Percentiles rank a stretch among this genome's conserved stretches.
phyloP scores from a whole-genome alignment of 2,329 filamentous ascomycete species.

The Phoma herbarum region DNA sequence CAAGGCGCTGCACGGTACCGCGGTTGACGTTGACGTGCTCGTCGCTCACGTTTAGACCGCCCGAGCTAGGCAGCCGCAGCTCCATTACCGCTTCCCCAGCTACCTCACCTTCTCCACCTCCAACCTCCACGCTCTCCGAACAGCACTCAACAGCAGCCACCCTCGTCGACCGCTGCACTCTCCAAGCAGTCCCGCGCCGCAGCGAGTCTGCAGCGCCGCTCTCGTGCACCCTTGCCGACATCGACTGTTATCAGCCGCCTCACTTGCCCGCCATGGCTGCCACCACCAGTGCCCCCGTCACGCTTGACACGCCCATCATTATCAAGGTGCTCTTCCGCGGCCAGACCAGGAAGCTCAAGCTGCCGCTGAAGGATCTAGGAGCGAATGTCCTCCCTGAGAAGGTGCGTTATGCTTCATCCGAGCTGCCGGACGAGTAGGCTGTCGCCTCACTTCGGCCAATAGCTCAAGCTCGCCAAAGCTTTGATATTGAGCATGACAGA shows the following conservation, averaged over 20 bases:
- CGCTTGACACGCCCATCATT: conserved; percentile 77
- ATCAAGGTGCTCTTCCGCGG: conserved; percentile 86
- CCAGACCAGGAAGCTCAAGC: conserved; percentile 81
- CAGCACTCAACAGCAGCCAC: conserved; percentile 12
- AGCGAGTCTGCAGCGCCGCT: conserved; percentile 24
- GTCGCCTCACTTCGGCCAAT: conserved; percentile 29
- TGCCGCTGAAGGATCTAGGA: conserved; percentile 84
- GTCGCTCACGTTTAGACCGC: conserved; percentile 20
- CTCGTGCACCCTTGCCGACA: conserved; percentile 4
- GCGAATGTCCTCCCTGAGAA: conserved; percentile 78
- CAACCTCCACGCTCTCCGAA: conserved; percentile 14
- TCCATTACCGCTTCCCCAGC: conserved; percentile 19
- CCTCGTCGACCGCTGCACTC: conserved; percentile 11
- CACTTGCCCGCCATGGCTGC: conserved; percentile 49
- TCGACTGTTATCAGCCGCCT: conserved; percentile 11
- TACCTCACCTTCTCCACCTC: conserved; percentile 23
- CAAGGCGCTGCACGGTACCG: conserved; percentile 17
- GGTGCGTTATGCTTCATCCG: conserved; percentile 64
- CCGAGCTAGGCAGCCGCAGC: conserved; percentile 25
- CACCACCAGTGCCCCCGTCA: conserved; percentile 58
- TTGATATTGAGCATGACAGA: background rate
- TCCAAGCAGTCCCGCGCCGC: conserved; percentile 18
- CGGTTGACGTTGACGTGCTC: conserved; percentile 20
- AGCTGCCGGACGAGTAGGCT: conserved; percentile 24
- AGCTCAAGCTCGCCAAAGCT: conserved; percentile 13